These are phyloP conservation scores for Rhododendron simsii DNA, from an alignment of 148 eudicot genomes.

Conservation along the genomic window DNA sequence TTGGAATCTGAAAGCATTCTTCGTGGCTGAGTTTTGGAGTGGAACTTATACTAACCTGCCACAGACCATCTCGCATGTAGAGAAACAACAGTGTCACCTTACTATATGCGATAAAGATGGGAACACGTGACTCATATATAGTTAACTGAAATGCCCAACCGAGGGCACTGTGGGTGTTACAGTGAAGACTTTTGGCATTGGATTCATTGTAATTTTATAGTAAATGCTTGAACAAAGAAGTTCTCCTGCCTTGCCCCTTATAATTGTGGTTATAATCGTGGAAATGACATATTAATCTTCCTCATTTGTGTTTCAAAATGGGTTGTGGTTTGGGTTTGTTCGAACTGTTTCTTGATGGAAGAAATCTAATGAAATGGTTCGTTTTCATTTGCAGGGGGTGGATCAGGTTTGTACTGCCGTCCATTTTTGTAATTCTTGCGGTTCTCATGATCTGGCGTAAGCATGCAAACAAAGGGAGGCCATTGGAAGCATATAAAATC, in stretches of 20 bases:
- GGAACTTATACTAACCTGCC: neutral
- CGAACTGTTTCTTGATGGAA: neutral
- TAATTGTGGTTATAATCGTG: neutral
- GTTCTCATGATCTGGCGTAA: conserved; percentile 59
- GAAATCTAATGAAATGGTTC: neutral
- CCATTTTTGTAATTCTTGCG: conserved; percentile 40
- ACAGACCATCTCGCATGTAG: neutral
- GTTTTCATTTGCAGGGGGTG: conserved; percentile 55
- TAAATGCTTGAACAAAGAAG: neutral
- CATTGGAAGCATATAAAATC: conserved; percentile 58
- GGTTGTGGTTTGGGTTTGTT: neutral
- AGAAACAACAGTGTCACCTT: neutral
- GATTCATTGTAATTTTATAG: neutral
- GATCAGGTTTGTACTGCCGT: conserved; percentile 53
- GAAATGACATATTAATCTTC: neutral
- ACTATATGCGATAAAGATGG: neutral
- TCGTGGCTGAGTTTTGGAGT: neutral
- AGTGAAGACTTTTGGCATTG: neutral
- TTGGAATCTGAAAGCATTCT: neutral
- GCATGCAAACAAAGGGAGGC: conserved; percentile 41
- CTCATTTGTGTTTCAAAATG: neutral
- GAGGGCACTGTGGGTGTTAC: too few species aligned
- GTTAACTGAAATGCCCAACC: too few species aligned
- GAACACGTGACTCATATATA: neutral
- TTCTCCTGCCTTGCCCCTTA: neutral